phyloP scores from a whole-genome alignment of 176 grass and related monocot species.

The Triticum monococcum region DNA sequence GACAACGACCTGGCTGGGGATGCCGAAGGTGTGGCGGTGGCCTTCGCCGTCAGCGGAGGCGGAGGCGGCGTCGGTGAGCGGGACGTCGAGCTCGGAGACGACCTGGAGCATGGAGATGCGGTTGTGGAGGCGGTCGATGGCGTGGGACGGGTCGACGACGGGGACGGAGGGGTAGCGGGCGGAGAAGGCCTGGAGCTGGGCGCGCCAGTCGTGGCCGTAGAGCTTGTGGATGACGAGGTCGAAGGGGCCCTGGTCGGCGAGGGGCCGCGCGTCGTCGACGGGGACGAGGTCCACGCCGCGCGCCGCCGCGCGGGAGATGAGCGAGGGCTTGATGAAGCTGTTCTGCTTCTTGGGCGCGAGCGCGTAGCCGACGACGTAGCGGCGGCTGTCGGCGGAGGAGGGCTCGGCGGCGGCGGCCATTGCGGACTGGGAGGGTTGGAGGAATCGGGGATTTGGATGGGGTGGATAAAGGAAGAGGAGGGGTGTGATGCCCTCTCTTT shows the following conservation, averaged over 20 bases:
- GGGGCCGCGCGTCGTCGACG: conserved; percentile 53
- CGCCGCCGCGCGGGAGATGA: conserved; percentile 35
- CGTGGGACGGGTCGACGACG: conserved; percentile 63
- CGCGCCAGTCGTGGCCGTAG: conserved; percentile 65
- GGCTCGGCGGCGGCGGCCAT: conserved; percentile 43
- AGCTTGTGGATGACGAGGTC: conserved; percentile 88
- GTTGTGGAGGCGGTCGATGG: conserved; percentile 92
- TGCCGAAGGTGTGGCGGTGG: conserved; percentile 62
- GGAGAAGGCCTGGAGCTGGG: conserved; percentile 67
- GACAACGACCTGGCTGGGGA: conserved; percentile 83
- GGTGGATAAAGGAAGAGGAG: conserved; percentile 23
- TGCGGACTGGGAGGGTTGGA: background rate
- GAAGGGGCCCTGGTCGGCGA: conserved; percentile 84
- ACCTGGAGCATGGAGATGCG: conserved; percentile 98
- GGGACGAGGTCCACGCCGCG: conserved; percentile 70
- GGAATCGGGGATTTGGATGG: conserved; percentile 7
- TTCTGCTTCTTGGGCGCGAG: conserved; percentile 80
- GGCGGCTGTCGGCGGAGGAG: conserved; percentile 24
- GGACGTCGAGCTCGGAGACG: conserved; percentile 77
- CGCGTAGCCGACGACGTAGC: conserved; percentile 68
- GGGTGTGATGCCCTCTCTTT: conserved; percentile 32
- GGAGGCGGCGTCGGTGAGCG: conserved; percentile 2
- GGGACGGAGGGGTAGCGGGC: conserved; percentile 48
- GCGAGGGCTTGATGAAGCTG: conserved; percentile 87
- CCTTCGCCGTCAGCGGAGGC: background rate